Conservation (phyloP, 306 rosid species). For the Purshia tridentata region DNA sequence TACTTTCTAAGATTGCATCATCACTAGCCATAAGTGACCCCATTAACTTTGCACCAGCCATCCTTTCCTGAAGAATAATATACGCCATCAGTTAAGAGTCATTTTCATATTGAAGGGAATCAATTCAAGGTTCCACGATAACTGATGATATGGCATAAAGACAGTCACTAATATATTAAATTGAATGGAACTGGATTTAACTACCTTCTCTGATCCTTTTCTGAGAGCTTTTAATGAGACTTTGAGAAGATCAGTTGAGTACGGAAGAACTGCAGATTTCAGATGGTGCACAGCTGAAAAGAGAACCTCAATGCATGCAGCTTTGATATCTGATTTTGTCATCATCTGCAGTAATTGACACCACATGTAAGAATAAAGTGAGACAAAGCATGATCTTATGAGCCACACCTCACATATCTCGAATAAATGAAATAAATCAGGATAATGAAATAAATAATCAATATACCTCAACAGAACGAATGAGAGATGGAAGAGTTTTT, state of each 20-base stretch:
- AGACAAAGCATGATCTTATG: slow-evolving; percentile 11
- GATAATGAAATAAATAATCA: slow-evolving; percentile 10
- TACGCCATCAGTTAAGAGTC: background rate
- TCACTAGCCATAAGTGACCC: slow-evolving; percentile 89
- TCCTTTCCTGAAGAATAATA: slow-evolving; percentile 62
- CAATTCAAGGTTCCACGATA: background rate
- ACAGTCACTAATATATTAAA: background rate
- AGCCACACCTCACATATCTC: slow-evolving; percentile 12
- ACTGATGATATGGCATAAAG: background rate
- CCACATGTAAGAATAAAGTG: slow-evolving; percentile 29
- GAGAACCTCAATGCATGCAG: slow-evolving; percentile 82
- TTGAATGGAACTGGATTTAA: background rate
- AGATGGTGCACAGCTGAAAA: slow-evolving; percentile 85
- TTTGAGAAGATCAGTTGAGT: slow-evolving; percentile 58
- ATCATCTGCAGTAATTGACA: slow-evolving; percentile 43
- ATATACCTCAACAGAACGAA: slow-evolving; percentile 62
- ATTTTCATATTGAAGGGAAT: background rate
- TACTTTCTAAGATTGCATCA: slow-evolving; percentile 64
- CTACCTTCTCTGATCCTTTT: slow-evolving; percentile 70
- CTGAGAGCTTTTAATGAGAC: slow-evolving; percentile 61
- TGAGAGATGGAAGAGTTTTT: slow-evolving; percentile 55
- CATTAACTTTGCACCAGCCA: slow-evolving; percentile 83
- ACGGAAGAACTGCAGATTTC: slow-evolving; percentile 60
- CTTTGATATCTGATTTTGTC: slow-evolving; percentile 57
- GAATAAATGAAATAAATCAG: slow-evolving; percentile 4